These are phyloP conservation scores for Podaxis sp. DNA, from an alignment of 768 basidiomycete species.

Conservation along the genomic window DNA sequence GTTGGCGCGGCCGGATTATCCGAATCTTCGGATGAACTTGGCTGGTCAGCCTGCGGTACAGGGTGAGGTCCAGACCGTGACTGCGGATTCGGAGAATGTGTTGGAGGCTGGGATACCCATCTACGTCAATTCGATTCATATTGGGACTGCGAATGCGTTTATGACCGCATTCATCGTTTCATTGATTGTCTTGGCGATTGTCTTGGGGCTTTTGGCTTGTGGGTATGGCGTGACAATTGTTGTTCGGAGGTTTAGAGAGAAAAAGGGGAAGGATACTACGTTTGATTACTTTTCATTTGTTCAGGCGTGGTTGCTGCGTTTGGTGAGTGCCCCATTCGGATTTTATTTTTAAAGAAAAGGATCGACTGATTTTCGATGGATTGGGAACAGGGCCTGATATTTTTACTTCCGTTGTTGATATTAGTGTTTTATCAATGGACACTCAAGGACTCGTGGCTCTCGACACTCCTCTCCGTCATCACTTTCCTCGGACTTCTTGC, in stretches of 20 bases:
- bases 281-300: constrained; percentile 47
- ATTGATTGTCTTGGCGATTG: constrained; percentile 67
- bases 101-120: constrained; percentile 82
- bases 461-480: constrained; percentile 76
- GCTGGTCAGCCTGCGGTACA: constrained; percentile 22
- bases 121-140: constrained; percentile 73
- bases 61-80: constrained; percentile 64
- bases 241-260: constrained; percentile 26
- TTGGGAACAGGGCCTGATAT: constrained; percentile 54
- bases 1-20: not conserved
- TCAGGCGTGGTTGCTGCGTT: constrained; percentile 61
- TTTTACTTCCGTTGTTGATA: constrained; percentile 67
- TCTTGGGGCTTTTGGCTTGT: constrained; percentile 48
- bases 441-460: constrained; percentile 83
- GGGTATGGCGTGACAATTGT: constrained; percentile 46
- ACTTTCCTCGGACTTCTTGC: constrained; percentile 52
- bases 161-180: constrained; percentile 81
- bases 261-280: constrained; percentile 18
- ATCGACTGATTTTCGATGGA: constrained; percentile 7
- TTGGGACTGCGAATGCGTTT: constrained; percentile 86
- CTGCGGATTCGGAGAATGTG: constrained; percentile 58
- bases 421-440: constrained; percentile 93
- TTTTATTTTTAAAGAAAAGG: not conserved
- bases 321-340: constrained; percentile 46
- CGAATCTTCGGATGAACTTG: not conserved